Percentiles rank a stretch among this genome's conserved stretches.
Conservation (phyloP, 2,329 filamentous ascomycete genomes). For the Leptographium radiaticola region DNA sequence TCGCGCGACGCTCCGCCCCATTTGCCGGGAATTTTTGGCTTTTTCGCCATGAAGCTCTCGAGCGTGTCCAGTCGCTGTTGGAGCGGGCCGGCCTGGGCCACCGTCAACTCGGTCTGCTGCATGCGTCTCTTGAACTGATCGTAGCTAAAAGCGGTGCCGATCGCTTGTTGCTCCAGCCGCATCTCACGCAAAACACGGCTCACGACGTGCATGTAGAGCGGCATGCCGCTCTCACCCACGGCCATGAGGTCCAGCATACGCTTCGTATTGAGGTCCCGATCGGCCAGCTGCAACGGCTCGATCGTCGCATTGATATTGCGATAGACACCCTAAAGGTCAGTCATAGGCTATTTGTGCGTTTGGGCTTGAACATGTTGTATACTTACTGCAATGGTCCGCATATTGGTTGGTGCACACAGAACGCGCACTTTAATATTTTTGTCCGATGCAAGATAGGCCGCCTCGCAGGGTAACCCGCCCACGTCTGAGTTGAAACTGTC, state of each 20-base stretch:
- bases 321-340: slow-evolving; percentile 14
- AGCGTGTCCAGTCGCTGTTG: slow-evolving; percentile 46
- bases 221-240: slow-evolving; percentile 27
- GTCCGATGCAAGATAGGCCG: slow-evolving; percentile 37
- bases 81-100: slow-evolving; percentile 40
- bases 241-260: slow-evolving; percentile 50
- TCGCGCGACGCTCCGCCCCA: too few species aligned
- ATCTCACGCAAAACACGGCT: slow-evolving; percentile 43
- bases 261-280: slow-evolving; percentile 40
- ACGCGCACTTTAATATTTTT: slow-evolving; percentile 33
- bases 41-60: slow-evolving; percentile 44
- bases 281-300: slow-evolving; percentile 35
- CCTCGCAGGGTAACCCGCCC: slow-evolving; percentile 42
- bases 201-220: slow-evolving; percentile 45
- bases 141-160: slow-evolving; percentile 32
- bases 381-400: slow-evolving; percentile 24
- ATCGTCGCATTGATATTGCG: slow-evolving; percentile 29
- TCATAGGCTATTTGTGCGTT: neutral
- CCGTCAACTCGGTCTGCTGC: slow-evolving; percentile 24
- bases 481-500: slow-evolving; percentile 38
- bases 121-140: slow-evolving; percentile 27
- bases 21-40: slow-evolving; percentile 1
- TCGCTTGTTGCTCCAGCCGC: slow-evolving; percentile 29
- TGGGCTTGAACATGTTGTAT: neutral
- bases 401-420: slow-evolving; percentile 40